Evolutionary conservation across 495 filamentous ascomycete species (phyloP), one percentile per base, ranked within the genome.

Genomic region (Trypethelium eluteriae): DNA sequence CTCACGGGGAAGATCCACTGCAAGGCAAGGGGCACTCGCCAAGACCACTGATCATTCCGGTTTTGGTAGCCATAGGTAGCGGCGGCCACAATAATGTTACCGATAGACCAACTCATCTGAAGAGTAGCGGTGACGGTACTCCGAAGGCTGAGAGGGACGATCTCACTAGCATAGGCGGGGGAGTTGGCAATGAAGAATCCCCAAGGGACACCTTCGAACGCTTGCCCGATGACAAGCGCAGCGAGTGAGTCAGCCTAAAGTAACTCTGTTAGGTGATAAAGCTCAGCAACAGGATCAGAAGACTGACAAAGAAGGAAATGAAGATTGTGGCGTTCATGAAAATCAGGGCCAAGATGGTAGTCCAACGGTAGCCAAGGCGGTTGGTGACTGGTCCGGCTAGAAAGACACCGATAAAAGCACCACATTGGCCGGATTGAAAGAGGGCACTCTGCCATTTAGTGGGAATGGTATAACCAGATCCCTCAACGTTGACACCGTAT

Each of bases 401-500:
- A 11, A 70, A 46, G 39, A 70, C 38, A 36, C 69, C 66, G 44
- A 66, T 38, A 66, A 70, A 59, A 25, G 35, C 66, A 38, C 69
- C 69, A 70, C 74, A 68, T 64, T 71, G 76, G 63, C 74, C 76
- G 38, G 75, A 70, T 67, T 75, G 74, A 66, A 73, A 78, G 14
- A 79, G 72, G 46, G 75, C 72, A 57, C 72, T 75, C 64, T 79
- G 77, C 77, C 77, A 79, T 56, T 69, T 66, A 0, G 77, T 76
- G 0, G 71, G 71, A 39, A 79, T 76, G 16, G 61, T 36, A 4
- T 63, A 72, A 14, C 12, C 61, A 11, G 32, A 62, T 6, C 39
- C 64, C 2, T 14, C 65, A 9, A 66, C 63, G 16, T 67, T 34
- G 44, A 77, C 72, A 46, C 76, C 76, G 16, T 71, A 80, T 18